Base-by-base conservation (phyloP, 495 filamentous ascomycete species). In the Hyaloscypha finlandica region DNA sequence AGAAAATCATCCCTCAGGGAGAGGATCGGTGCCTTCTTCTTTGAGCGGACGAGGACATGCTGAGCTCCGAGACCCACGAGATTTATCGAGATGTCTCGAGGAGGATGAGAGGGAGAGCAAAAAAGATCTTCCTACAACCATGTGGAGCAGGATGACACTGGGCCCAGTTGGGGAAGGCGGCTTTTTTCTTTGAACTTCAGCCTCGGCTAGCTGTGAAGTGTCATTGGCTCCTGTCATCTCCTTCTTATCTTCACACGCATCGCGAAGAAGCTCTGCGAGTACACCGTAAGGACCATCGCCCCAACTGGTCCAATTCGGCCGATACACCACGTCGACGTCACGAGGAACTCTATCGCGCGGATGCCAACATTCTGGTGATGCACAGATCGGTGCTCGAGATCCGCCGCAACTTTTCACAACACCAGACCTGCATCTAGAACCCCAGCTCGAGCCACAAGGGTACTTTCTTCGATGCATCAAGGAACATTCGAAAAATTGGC, bases 201-300 rank as follows among this genome's bases (percentile, higher is more conserved):
- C 32, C 30, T 32, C 45, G n/a, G 29, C 19, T 22, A 52, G 14
- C 22, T 19, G 29, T 9, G 11, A 25, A 3, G 20, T 65, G 56
- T 66, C 37, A 66, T 66, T 66, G 56, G 64, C 30, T 66, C 57
- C 42, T 66, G 57, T 66, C 64, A 59, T 52, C n/a, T 22, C 8
- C 22, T 48, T 59, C 54, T 45, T 56, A 56, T 56, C 53, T 29
- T 29, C 20, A 56, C 37, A 48, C 54, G 33, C 35, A 58, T 31
- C 56, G 48, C 19, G 19, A 31, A 16, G 6, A 22, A 48, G 4
- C 20, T 37, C 35, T 37, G 35, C 35, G 35, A 37, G 35, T 37
- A 35, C 45, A 1, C 1, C 1, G 25, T 25, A 25, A 25, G 25
- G 56, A 58, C 8, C 55, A 53, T 53, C 16, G 1, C 22, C 51